phyloP scores from a whole-genome alignment of 2,329 filamentous ascomycete species.

The Cercospora canescens region DNA sequence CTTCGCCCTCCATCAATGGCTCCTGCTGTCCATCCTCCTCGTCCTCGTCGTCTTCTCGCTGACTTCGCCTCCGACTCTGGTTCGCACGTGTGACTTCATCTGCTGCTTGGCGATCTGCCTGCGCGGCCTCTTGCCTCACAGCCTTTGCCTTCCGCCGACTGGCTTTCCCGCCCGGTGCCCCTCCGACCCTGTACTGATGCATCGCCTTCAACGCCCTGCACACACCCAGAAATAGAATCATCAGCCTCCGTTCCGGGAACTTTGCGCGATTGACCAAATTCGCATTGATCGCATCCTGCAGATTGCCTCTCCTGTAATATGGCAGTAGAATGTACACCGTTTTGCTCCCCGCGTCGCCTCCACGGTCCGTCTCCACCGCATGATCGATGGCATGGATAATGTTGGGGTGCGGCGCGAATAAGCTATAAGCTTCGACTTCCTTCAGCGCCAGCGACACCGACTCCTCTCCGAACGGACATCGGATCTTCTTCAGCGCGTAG shows the following conservation, averaged over 20 bases:
- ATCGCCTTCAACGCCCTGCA: constrained; percentile 85
- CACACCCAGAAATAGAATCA: constrained; percentile 89
- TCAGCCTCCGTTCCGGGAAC: constrained; percentile 84
- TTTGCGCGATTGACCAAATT: constrained; percentile 92
- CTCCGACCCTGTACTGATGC: constrained; percentile 78
- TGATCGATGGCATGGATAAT: constrained; percentile 88
- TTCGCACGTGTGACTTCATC: constrained; percentile 50
- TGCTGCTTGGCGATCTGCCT: constrained; percentile 51
- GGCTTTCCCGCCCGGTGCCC: constrained; percentile 52
- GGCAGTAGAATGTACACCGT: constrained; percentile 96
- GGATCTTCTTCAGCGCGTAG: constrained; percentile 97
- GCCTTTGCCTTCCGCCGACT: constrained; percentile 57
- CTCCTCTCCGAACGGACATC: constrained; percentile 96
- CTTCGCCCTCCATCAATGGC: constrained; percentile 75
- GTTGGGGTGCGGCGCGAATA: constrained; percentile 79
- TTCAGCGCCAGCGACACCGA: constrained; percentile 92
- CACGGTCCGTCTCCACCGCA: constrained; percentile 70
- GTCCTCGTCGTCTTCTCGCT: constrained; percentile 50
- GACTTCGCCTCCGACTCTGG: constrained; percentile 43
- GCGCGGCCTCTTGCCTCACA: constrained; percentile 56
- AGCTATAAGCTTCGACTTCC: constrained; percentile 93
- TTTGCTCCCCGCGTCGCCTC: constrained; percentile 66
- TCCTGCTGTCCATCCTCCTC: constrained; percentile 68
- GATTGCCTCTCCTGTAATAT: constrained; percentile 91
- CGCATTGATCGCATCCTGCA: constrained; percentile 98